Conservation (phyloP, 2,329 filamentous ascomycete genomes). For the Penicillium hordei region DNA sequence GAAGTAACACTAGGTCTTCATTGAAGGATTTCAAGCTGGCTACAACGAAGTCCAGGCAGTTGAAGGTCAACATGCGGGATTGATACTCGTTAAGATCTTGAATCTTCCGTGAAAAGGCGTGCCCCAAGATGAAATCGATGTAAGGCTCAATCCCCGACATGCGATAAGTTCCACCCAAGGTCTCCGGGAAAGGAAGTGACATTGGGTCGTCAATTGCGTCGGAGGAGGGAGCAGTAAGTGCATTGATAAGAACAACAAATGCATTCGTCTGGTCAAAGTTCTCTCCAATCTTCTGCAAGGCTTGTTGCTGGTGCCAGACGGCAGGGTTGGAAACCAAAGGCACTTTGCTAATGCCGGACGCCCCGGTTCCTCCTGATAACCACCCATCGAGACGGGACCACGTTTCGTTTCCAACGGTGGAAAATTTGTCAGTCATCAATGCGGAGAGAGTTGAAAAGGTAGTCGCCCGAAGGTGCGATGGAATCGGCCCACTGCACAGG, state of each 20-base stretch:
- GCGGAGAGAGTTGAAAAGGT: constrained; percentile 77
- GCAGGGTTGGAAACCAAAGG: constrained; percentile 44
- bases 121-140: constrained; percentile 83
- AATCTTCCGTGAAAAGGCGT: constrained; percentile 68
- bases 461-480: constrained; percentile 75
- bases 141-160: constrained; percentile 88
- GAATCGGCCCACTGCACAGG: constrained; percentile 73
- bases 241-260: constrained; percentile 74
- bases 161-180: constrained; percentile 72
- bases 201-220: constrained; percentile 62
- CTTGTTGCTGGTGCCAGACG: constrained; percentile 55
- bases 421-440: constrained; percentile 71
- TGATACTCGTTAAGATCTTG: constrained; percentile 69
- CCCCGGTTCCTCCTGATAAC: constrained; percentile 59
- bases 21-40: constrained; percentile 85
- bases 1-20: constrained; percentile 84
- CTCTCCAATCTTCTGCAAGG: constrained; percentile 71
- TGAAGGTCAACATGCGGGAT: constrained; percentile 70
- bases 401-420: constrained; percentile 67
- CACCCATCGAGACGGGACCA: constrained; percentile 81
- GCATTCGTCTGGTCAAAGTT: constrained; percentile 84
- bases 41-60: constrained; percentile 79
- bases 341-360: constrained; percentile 49
- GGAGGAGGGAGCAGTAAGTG: constrained; percentile 63
- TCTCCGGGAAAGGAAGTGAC: constrained; percentile 80